Evolutionary conservation across 495 filamentous ascomycete genomes (phyloP).

Genomic region (Xylaria acuta): DNA sequence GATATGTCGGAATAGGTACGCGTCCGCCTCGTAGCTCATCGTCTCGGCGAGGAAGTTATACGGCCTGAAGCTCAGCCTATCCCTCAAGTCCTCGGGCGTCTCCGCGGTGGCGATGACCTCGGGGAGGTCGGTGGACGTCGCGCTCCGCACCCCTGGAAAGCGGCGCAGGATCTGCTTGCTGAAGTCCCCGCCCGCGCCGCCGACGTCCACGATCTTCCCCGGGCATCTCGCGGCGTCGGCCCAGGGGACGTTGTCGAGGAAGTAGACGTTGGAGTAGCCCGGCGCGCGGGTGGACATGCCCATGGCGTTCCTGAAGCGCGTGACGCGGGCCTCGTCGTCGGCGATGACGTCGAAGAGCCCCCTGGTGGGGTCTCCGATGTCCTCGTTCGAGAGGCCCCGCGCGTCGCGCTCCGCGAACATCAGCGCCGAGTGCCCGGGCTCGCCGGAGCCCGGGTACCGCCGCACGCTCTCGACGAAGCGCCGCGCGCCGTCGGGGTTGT

Average conservation of each 20-base stretch:
- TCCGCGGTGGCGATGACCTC: constrained; percentile 31
- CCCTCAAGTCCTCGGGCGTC: constrained; percentile 40
- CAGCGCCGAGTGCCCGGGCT: constrained; percentile 35
- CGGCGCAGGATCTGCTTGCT: constrained; percentile 34
- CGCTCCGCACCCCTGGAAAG: constrained; percentile 37
- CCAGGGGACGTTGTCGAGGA: constrained; percentile 49
- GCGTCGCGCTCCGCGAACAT: constrained; percentile 29
- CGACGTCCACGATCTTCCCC: constrained; percentile 52
- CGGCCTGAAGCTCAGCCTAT: constrained; percentile 46
- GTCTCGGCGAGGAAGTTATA: constrained; percentile 62
- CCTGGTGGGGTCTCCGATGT: constrained; percentile 34
- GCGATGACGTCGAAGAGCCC: constrained; percentile 45
- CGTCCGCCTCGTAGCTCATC: constrained; percentile 53
- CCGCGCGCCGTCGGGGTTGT: constrained; percentile 43
- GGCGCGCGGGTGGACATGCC: constrained; percentile 40
- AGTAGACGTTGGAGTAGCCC: constrained; percentile 43
- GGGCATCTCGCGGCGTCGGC: constrained; percentile 34
- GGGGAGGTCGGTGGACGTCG: constrained; percentile 28
- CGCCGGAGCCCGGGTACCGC: constrained; percentile 34
- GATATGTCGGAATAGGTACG: constrained; percentile 60
- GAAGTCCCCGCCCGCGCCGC: constrained; percentile 42
- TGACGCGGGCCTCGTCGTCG: constrained; percentile 41
- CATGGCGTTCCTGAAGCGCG: constrained; percentile 54
- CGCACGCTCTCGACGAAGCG: constrained; percentile 34
- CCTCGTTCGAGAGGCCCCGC: constrained; percentile 11